phyloP scores from a whole-genome alignment of 2,329 filamentous ascomycete species.

The Aureobasidium zeae region DNA sequence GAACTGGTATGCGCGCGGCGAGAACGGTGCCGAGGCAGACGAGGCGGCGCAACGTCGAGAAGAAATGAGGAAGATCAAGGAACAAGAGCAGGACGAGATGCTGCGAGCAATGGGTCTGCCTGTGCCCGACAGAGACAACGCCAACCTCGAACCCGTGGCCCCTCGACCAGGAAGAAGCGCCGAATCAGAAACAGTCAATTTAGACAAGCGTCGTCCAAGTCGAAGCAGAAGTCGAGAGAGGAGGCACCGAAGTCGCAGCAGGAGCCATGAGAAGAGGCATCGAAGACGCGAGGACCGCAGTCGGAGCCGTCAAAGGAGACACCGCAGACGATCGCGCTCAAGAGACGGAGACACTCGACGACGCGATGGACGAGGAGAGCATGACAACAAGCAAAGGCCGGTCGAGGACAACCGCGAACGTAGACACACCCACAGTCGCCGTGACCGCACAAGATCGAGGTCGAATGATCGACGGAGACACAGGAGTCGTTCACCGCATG shows the following conservation, averaged over 20 bases:
- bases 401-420: constrained; percentile 5
- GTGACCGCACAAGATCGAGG: constrained; percentile 15
- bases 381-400: constrained; percentile 18
- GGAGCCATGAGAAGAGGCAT: constrained; percentile 16
- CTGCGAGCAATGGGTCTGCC: constrained; percentile 71
- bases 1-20: constrained; percentile 54
- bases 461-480: constrained; percentile 15
- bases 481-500: constrained; percentile 19
- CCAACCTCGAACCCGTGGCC: constrained; percentile 34
- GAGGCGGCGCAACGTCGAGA: constrained; percentile 59
- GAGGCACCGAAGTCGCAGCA: constrained; percentile 29
- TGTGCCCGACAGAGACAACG: constrained; percentile 38
- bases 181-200: no score
- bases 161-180: constrained; percentile 28
- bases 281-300: constrained; percentile 15
- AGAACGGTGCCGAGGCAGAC: constrained; percentile 40
- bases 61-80: constrained; percentile 60
- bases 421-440: constrained; percentile 12
- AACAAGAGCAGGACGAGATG: constrained; percentile 88
- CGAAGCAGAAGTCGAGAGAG: constrained; percentile 16
- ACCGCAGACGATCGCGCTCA: constrained; percentile 17
- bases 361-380: constrained; percentile 17
- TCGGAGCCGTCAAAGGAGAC: constrained; percentile 17
- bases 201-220: no score
- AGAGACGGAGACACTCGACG: constrained; percentile 21